Evolutionary conservation across 116 monocot species (phyloP), one percentile per base, ranked within the genome.

Genomic region (Trichopus zeylanicus): DNA sequence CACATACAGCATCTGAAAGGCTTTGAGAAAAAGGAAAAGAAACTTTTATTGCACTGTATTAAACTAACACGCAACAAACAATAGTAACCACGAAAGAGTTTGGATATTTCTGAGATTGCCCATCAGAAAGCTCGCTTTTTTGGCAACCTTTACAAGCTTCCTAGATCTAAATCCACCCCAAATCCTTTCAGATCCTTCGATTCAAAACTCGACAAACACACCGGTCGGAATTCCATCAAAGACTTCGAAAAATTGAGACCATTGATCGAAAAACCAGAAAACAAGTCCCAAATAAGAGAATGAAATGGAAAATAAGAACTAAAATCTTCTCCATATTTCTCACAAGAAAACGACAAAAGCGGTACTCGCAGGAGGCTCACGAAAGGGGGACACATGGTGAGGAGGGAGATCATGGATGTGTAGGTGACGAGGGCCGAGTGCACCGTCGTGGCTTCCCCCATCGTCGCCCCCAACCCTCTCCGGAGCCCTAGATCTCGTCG

Each of bases 311-410:
- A 61, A 13, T 2, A 13, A 63, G 15, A 10, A 5, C 7, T 10
- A 62, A 5, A n/a, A n/a, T n/a, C n/a, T n/a, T n/a, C n/a, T n/a
- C n/a, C n/a, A n/a, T n/a, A n/a, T n/a, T n/a, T n/a, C n/a, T n/a
- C n/a, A n/a, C n/a, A n/a, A n/a, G n/a, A n/a, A n/a, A 29, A 63
- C 16, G 13, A 46, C 2, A 46, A 18, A 46, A 18, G 15, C n/a
- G n/a, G n/a, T n/a, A 8, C 87, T 87, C 28, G 91, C 97, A 97
- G 65, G 1, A 97, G 79, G 66, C 91, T 91, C 49, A 97, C 97
- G 70, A 97, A 87, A 21, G 97, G 97, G 10, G 97, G 97, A 59
- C 97, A 91, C 55, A 97, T 84, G n/a, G 84, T 23, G 54, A 97
- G 88, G 48, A 97, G 87, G 12, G 97, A 74, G 46, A 97, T 51